Conservation (phyloP, 305 asterid genomes). For the Lippia alba region DNA sequence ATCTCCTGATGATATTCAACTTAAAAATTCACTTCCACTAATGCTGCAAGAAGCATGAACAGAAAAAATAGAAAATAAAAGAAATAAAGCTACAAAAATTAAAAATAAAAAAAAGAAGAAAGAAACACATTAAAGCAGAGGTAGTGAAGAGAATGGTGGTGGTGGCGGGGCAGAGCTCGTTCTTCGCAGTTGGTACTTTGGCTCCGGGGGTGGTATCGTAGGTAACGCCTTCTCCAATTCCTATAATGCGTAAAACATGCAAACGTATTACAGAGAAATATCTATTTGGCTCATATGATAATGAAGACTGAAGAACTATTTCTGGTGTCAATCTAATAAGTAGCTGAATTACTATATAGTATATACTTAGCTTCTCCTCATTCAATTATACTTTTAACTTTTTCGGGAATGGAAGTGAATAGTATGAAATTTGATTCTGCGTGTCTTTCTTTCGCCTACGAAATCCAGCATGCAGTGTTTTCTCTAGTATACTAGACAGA, state of each 20-base stretch:
- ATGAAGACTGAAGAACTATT: not conserved
- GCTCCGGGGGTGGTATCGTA: slow-evolving; percentile 63
- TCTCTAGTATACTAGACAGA: not conserved
- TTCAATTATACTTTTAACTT: too few relatives aligned
- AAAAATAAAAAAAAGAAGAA: too few relatives aligned
- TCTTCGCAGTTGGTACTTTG: slow-evolving; percentile 77
- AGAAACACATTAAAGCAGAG: too few relatives aligned
- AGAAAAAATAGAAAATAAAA: too few relatives aligned
- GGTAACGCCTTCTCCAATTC: slow-evolving; percentile 72
- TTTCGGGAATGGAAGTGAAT: slow-evolving; percentile 6
- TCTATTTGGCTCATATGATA: not conserved
- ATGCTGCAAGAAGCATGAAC: too few relatives aligned
- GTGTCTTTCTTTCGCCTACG: not conserved
- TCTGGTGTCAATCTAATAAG: not conserved
- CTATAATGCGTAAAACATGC: slow-evolving; percentile 44
- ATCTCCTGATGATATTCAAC: too few relatives aligned
- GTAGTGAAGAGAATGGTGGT: too few relatives aligned
- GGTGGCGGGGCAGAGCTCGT: slow-evolving; percentile 93
- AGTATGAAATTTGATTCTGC: not conserved
- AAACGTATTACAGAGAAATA: too few relatives aligned
- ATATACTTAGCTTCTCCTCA: too few relatives aligned
- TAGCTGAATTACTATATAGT: not conserved
- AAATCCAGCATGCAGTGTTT: slow-evolving; percentile 12
- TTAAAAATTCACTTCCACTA: too few relatives aligned
- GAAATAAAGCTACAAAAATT: too few relatives aligned